Conservation (phyloP, 2,329 filamentous ascomycete genomes). For the Hypoxylon sp. region DNA sequence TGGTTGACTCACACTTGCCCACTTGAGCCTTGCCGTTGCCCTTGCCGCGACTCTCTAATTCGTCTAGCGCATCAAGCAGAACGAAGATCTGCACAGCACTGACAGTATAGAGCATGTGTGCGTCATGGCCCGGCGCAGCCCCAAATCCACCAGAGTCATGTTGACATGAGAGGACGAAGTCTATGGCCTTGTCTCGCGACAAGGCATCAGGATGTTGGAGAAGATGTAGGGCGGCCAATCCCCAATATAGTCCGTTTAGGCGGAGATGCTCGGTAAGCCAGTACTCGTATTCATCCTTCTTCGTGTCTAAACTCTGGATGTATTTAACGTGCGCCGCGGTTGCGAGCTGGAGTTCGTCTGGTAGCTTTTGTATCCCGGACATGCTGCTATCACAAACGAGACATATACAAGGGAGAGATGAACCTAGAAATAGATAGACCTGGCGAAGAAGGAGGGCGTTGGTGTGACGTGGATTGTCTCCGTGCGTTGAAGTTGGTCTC, state of each 20-base stretch:
- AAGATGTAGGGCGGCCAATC: constrained; percentile 88
- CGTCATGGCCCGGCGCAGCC: constrained; percentile 92
- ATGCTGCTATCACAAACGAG: constrained; percentile 51
- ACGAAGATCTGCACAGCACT: constrained; percentile 95
- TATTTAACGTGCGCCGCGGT: constrained; percentile 84
- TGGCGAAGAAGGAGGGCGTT: neutral
- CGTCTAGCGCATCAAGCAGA: constrained; percentile 85
- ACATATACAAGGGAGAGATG: neutral
- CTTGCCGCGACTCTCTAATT: constrained; percentile 79
- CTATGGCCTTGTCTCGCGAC: constrained; percentile 83
- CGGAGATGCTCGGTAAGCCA: constrained; percentile 98
- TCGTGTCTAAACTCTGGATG: constrained; percentile 91
- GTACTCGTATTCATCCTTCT: constrained; percentile 95
- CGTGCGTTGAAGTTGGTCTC: neutral
- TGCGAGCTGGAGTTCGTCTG: constrained; percentile 63
- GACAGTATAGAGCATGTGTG: constrained; percentile 96
- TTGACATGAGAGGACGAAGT: constrained; percentile 96
- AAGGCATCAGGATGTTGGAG: constrained; percentile 86
- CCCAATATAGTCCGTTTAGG: constrained; percentile 97
- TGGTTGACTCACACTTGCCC: constrained; percentile 78
- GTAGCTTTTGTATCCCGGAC: constrained; percentile 56
- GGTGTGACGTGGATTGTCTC: neutral
- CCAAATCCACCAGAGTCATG: constrained; percentile 92
- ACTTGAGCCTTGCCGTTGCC: constrained; percentile 81
- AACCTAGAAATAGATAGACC: neutral